Evolutionary conservation across 2,329 filamentous ascomycete species (phyloP).

Genomic region (Cladosporium sp.): DNA sequence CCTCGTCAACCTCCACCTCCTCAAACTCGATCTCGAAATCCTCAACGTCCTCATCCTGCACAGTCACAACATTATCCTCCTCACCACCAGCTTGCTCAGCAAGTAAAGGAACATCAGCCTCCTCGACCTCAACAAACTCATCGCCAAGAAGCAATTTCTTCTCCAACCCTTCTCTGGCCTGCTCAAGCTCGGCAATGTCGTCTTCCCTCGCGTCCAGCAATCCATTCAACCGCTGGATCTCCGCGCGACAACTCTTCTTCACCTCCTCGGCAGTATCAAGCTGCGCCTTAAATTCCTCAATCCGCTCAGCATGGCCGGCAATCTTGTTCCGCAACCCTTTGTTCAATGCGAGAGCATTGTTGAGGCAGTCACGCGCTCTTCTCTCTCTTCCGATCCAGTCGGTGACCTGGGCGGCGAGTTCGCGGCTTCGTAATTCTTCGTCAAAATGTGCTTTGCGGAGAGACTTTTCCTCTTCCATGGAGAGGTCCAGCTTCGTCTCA

Average conservation of each 20-base stretch:
- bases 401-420: background rate
- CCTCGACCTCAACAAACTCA: slow-evolving; percentile 16
- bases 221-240: background rate
- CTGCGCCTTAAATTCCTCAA: background rate
- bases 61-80: background rate
- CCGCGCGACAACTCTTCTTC: background rate
- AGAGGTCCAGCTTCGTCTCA: background rate
- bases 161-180: slow-evolving; percentile 15
- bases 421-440: no score
- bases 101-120: slow-evolving; percentile 16
- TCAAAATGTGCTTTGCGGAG: no score
- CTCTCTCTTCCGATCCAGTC: background rate
- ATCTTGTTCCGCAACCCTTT: background rate
- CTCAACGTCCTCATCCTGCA: background rate
- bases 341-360: background rate
- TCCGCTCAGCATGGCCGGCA: background rate
- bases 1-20: background rate
- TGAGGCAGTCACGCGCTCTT: background rate
- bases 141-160: slow-evolving; percentile 16
- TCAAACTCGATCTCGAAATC: background rate
- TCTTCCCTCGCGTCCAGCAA: background rate
- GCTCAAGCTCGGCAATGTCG: slow-evolving; percentile 3
- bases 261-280: background rate
- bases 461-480: no score
- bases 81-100: background rate